A percentile compares a stretch with the other conserved stretches of the same genome.
Evolutionary conservation across 2,329 filamentous ascomycete genomes (phyloP).

Genomic region (Graphilbum fragrans): DNA sequence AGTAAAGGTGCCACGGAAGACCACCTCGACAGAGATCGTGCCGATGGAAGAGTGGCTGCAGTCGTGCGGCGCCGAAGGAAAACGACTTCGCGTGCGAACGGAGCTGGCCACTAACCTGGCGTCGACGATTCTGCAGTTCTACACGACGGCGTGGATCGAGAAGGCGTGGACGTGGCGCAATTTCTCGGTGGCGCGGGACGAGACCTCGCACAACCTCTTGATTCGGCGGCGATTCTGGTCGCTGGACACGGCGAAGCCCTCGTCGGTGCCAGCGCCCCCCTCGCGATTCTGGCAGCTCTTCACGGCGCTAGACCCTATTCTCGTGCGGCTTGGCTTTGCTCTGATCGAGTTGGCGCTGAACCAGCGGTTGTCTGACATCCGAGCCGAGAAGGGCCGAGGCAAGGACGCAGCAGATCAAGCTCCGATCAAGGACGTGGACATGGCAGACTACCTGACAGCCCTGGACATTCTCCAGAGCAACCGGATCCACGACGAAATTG

Average conservation of each 20-base stretch:
- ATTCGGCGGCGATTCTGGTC: slow-evolving; percentile 11
- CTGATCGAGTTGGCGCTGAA: slow-evolving; percentile 10
- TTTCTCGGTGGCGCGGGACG: slow-evolving; percentile 7
- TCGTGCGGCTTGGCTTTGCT: slow-evolving; percentile 10
- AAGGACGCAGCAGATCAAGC: background rate
- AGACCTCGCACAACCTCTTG: slow-evolving; percentile 5
- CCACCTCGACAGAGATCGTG: slow-evolving; percentile 3
- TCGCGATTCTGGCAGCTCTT: slow-evolving; percentile 9
- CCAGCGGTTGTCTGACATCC: slow-evolving; percentile 7
- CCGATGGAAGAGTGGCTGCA: slow-evolving; percentile 10
- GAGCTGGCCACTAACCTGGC: slow-evolving; percentile 10
- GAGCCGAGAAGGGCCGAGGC: background rate
- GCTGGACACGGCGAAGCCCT: slow-evolving; percentile 1
- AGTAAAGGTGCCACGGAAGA: slow-evolving; percentile 5
- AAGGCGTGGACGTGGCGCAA: slow-evolving; percentile 11
- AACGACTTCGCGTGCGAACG: slow-evolving; percentile 6
- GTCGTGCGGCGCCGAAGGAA: slow-evolving; percentile 5
- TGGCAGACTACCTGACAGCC: slow-evolving; percentile 9
- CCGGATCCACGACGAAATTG: slow-evolving; percentile 10
- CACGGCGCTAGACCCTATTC: slow-evolving; percentile 9
- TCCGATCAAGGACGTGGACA: slow-evolving; percentile 4
- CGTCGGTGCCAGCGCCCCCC: slow-evolving; percentile 2
- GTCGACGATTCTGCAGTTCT: slow-evolving; percentile 9
- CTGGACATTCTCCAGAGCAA: slow-evolving; percentile 9
- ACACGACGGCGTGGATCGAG: slow-evolving; percentile 10